A percentile compares a stretch with the other conserved stretches of the same genome.
These are phyloP conservation scores for Colletotrichum agaves DNA, from an alignment of 2,329 filamentous ascomycete genomes.

Conservation along the genomic window DNA sequence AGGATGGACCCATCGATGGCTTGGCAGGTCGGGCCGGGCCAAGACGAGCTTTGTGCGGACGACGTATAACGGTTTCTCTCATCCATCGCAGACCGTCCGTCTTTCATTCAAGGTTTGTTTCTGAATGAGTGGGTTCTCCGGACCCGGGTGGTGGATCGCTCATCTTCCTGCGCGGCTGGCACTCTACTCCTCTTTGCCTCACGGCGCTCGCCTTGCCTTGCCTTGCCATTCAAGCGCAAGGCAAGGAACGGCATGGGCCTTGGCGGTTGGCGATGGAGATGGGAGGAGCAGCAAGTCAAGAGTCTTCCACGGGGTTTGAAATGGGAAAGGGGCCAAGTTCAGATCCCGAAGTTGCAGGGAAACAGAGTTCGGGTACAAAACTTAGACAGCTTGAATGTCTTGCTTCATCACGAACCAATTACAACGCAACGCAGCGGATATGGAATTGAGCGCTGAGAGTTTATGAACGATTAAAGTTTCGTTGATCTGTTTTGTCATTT, in stretches of 20 bases:
- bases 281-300: slow-evolving; percentile 1
- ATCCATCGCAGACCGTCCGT: slow-evolving; percentile 15
- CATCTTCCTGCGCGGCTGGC: slow-evolving; percentile 9
- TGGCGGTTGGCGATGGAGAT: background rate
- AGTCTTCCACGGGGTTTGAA: background rate
- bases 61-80: background rate
- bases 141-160: slow-evolving; percentile 16
- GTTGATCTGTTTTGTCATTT: too few species aligned
- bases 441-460: too few species aligned
- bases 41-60: slow-evolving; percentile 2
- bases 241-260: slow-evolving; percentile 21
- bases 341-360: slow-evolving; percentile 33
- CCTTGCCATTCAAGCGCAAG: background rate
- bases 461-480: too few species aligned
- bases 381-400: slow-evolving; percentile 12
- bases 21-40: slow-evolving; percentile 15
- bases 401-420: background rate
- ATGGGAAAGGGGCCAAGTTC: slow-evolving; percentile 24
- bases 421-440: too few species aligned
- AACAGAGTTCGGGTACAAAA: slow-evolving; percentile 37
- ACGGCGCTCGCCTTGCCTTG: slow-evolving; percentile 3
- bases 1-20: slow-evolving; percentile 8
- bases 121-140: slow-evolving; percentile 32
- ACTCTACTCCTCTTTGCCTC: background rate
- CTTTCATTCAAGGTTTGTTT: slow-evolving; percentile 32